Base-by-base conservation (phyloP, 2,329 filamentous ascomycete genomes). In the Pseudogymnoascus sp. region DNA sequence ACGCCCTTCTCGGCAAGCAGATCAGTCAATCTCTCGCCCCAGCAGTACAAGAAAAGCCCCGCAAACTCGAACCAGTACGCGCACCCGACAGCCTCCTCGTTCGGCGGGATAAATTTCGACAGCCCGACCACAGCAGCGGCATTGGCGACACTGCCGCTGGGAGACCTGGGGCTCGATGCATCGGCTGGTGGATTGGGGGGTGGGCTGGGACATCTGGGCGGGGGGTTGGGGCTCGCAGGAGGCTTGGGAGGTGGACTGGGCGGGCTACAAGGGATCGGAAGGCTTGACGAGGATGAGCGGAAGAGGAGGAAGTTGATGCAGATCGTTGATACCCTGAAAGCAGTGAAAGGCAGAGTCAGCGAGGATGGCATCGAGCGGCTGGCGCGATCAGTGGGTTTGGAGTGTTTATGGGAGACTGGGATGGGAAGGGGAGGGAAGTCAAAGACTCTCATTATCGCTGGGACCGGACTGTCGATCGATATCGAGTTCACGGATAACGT, bases 341-440 rank as follows among this genome's bases (percentile, higher is more conserved):
- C 70, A 53, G 73, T 74, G 68, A 84, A 84, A 66, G 88, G 88
- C 3, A 77, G 86, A 41, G 85, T 93, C 38, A 90, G 89, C 68
- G 88, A 90, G 70, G 85, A 89, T 31, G 89, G 89, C 2, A 79
- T 95, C n/a, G 86, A 89, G 72, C 81, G 89, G 62, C 77, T 93
- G 31, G 88, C 86, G 7, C 83, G 84, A 69, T 81, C 84, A 62
- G 80, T 88, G 62, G 89, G 88, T n/a, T 77, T 89, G 40, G 86
- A 88, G 65, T 81, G 80, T 63, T 75, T 88, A 11, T 86, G 84
- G 77, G 85, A 89, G 68, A 79, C 80, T 28, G 71, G 78, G 53
- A 78, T 75, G 46, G 78, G 78, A 31, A 76, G 76, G 16, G 77
- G 77, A 28, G 78, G 79, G 16, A 78, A 78, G 41, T 82, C 81